Base-by-base conservation (phyloP, 2,329 filamentous ascomycete species). In the Aspergillus versicolor region DNA sequence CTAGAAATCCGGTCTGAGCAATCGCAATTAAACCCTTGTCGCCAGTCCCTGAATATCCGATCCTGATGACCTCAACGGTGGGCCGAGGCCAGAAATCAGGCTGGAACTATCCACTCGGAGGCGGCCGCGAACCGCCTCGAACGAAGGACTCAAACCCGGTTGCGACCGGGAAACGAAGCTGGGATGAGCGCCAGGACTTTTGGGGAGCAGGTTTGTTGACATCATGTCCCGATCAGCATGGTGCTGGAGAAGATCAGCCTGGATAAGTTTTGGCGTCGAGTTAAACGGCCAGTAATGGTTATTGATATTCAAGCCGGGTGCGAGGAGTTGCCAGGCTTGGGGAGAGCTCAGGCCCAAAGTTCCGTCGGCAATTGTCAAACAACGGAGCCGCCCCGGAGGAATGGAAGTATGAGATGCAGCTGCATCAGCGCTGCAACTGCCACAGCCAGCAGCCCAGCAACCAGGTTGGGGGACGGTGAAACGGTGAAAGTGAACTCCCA, bases 21-120 rank as follows among this genome's bases (percentile, higher is more conserved):
- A 47, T 54, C 51, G 42, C 43, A 54, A 54, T 54, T 37, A 54
- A 54, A 54, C 50, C 41, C 27, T 34, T 44, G 50, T 52, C 41
- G 38, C 32, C 41, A 34, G 42, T 53, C 43, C 51, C 51, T 53
- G 42, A 44, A 34, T 34, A n/a, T 47, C 12, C 27, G 27, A n/a
- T 41, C 43, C 43, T 47, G 32, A 54, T 54, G 51, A 47, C 51
- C 43, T 54, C 51, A 47, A 54, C 32, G n/a, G 51, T 54, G 43
- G 51, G 43, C 43, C 51, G 22, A 41, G 41, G 34, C 21, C 42
- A 15, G 21, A 34, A 47, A 19, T 30, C 32, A 45, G 38, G 24
- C 38, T 22, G 48, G 40, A 52, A 44, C 41, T 17, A 13, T 42
- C 50, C 50, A 45, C 41, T 52, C 50, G 50, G 50, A 52, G 41